Evolutionary conservation across 345 rosid species (phyloP), one percentile per base, ranked within the genome.

Genomic region (Anastatica hierochuntica): DNA sequence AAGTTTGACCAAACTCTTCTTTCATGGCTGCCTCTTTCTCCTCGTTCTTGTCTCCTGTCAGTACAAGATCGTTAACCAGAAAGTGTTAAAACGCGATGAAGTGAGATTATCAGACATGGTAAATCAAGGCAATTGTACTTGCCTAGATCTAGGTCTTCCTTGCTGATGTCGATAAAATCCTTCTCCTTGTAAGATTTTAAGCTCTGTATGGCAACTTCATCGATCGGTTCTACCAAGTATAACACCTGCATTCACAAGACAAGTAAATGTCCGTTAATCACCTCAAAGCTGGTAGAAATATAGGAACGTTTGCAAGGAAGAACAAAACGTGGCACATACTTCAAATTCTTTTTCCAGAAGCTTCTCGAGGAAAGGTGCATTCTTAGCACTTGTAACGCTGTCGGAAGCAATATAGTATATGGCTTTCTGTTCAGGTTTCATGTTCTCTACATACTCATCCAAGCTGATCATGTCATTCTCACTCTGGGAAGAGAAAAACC

Each of bases 111-210:
- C n/a, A n/a, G n/a, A n/a, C n/a, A n/a, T n/a, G n/a, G n/a, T n/a
- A n/a, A n/a, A n/a, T n/a, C 21, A 39, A 54, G 43, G 33, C 18
- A 38, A 34, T 26, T 10, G 37, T 34, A 39, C 87, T 18, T 64
- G 80, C 98, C 96, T 68, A 92, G 43, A 70, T 92, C 97, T 66
- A 92, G 74, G 71, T 92, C 98, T 72, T 92, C 98, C 78, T 88
- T 92, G 90, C 90, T 85, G 64, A 92, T 85, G 69, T 92, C 98
- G 20, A 92, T 72, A 72, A 92, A 92, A 48, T 85, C 79, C 79
- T 88, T 92, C 60, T 92, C 95, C 77, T 92, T 88, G 81, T 85
- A 92, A 24, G 90, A 73, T 66, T 88, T 85, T 63, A 92, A 71
- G 62, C 73, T 88, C 73, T 92, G 97, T 69, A 92, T 53, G 6